These are phyloP conservation scores for Colletotrichum sojae DNA, from an alignment of 2,329 filamentous ascomycete species.

Conservation along the genomic window DNA sequence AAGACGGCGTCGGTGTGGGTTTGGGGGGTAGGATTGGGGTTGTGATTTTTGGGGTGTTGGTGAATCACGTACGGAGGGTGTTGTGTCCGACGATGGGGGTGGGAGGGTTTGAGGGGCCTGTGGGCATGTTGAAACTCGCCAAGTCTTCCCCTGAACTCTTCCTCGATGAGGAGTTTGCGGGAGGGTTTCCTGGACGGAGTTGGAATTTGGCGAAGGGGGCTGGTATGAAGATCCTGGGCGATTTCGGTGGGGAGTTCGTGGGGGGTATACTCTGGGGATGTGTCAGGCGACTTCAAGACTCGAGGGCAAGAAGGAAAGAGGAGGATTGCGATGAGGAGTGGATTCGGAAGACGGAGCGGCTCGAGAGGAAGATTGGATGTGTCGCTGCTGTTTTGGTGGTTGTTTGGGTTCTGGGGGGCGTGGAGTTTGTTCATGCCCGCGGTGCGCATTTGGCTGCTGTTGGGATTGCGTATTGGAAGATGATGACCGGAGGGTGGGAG, in stretches of 20 bases:
- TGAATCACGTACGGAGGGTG: constrained; percentile 56
- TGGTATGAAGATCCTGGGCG: not conserved
- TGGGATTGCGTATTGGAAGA: constrained; percentile 44
- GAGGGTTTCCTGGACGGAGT: not conserved
- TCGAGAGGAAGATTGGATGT: not conserved
- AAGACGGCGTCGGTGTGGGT: not conserved
- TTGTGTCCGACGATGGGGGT: constrained; percentile 49
- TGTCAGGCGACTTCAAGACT: not conserved
- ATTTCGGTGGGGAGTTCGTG: constrained; percentile 14
- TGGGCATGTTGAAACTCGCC: constrained; percentile 54
- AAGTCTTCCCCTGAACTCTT: constrained; percentile 53
- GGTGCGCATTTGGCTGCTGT: constrained; percentile 47
- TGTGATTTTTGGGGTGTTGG: constrained; percentile 52
- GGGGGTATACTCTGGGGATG: constrained; percentile 27
- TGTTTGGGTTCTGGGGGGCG: constrained; percentile 44
- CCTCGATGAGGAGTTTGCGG: constrained; percentile 45
- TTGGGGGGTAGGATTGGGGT: constrained; percentile 44
- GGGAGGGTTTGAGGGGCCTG: constrained; percentile 49
- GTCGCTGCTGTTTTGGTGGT: constrained; percentile 42
- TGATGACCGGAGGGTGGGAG: constrained; percentile 33
- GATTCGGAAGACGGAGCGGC: not conserved
- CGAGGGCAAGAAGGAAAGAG: not conserved
- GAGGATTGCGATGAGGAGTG: no score
- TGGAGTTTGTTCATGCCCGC: constrained; percentile 50
- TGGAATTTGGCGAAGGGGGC: not conserved